phyloP scores from a whole-genome alignment of 1,139 yeast species.

The Yarrowia galli region DNA sequence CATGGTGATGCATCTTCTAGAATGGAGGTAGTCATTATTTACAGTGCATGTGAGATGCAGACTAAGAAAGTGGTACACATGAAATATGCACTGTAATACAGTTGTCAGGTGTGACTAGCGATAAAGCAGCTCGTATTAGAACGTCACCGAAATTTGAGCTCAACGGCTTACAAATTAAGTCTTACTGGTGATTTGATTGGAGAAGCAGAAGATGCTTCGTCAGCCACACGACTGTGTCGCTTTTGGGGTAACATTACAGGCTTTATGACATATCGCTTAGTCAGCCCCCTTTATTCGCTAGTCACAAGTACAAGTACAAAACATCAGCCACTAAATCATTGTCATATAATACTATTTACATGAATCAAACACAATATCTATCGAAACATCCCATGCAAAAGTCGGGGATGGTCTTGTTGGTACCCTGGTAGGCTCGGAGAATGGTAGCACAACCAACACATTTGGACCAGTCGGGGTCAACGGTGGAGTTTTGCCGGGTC shows the following conservation, averaged over 20 bases:
- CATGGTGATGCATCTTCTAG: background rate
- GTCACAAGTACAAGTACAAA: too few relatives aligned
- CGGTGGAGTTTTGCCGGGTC: constrained; percentile 73
- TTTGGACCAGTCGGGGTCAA: constrained; percentile 75
- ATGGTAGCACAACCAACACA: constrained; percentile 92
- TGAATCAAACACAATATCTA: constrained; percentile 20
- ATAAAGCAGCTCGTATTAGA: constrained; percentile 3
- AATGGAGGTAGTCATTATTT: background rate
- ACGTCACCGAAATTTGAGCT: background rate
- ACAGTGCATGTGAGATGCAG: background rate
- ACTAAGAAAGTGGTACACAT: background rate
- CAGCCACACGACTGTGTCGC: background rate
- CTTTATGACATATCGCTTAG: too few relatives aligned
- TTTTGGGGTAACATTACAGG: background rate
- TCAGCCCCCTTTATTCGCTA: too few relatives aligned
- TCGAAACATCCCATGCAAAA: constrained; percentile 28
- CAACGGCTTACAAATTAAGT: background rate
- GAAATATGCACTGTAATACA: background rate
- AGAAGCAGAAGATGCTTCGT: background rate
- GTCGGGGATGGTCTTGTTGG: constrained; percentile 22
- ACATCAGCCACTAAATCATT: background rate
- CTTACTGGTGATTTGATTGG: background rate
- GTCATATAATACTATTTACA: background rate
- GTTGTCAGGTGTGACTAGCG: background rate
- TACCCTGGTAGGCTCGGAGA: constrained; percentile 59